A percentile compares a stretch with the other conserved stretches of the same genome.
Evolutionary conservation across 2,329 filamentous ascomycete genomes (phyloP).

Genomic region (Paecilomyces sp.): DNA sequence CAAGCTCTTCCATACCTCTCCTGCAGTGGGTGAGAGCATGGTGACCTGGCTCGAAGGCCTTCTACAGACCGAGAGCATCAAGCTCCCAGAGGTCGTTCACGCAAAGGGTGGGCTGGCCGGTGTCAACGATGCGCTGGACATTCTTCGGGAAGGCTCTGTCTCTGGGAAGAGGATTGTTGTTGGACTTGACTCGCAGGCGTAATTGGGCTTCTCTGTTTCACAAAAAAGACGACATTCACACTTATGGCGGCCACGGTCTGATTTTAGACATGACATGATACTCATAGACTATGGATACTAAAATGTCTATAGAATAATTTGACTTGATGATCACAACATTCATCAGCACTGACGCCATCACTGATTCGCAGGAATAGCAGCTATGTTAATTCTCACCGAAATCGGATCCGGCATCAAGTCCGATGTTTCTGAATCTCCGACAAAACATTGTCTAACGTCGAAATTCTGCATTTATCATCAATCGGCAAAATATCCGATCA

Average conservation of each 20-base stretch:
- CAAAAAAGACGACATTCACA: not conserved
- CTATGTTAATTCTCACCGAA: not conserved
- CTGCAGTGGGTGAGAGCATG: conserved; percentile 55
- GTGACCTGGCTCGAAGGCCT: conserved; percentile 62
- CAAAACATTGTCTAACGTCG: not conserved
- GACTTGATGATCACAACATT: not conserved
- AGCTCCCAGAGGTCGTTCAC: conserved; percentile 59
- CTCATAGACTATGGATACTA: not conserved
- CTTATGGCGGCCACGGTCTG: not conserved
- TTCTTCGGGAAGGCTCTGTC: conserved; percentile 58
- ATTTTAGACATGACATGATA: not conserved
- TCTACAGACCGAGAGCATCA: conserved; percentile 47
- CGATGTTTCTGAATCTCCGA: not conserved
- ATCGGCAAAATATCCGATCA: not conserved
- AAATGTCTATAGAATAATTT: not conserved
- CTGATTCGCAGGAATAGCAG: not conserved
- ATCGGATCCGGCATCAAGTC: not conserved
- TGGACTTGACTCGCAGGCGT: conserved; percentile 11
- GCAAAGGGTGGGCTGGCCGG: conserved; percentile 56
- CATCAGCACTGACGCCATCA: not conserved
- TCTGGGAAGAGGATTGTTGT: conserved; percentile 66
- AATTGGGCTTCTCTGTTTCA: not conserved
- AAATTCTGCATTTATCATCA: not conserved
- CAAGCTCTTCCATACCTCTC: conserved; percentile 66
- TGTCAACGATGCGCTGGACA: conserved; percentile 62